Conservation (phyloP, 257 asterid genomes). For the Plantago ovata region DNA sequence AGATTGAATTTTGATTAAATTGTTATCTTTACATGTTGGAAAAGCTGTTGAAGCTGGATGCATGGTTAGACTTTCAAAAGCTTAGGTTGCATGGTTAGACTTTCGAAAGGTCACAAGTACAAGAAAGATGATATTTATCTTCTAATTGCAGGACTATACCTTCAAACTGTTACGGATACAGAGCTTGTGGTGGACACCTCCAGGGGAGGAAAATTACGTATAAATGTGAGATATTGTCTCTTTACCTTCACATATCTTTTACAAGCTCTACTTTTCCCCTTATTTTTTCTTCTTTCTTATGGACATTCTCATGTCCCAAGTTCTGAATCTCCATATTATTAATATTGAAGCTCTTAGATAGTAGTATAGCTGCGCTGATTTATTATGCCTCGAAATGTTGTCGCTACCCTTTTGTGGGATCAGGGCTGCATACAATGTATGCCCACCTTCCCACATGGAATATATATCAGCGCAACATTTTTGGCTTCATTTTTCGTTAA, state of each 20-base stretch:
- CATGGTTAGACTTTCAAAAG: no score
- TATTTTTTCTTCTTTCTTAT: neutral
- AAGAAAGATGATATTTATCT: constrained; percentile 11
- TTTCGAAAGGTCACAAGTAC: neutral
- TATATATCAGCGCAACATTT: no score
- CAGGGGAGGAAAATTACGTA: constrained; percentile 86
- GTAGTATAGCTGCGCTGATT: neutral
- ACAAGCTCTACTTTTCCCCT: no score
- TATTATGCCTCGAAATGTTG: neutral
- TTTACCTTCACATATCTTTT: neutral
- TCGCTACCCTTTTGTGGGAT: neutral
- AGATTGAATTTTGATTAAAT: no score
- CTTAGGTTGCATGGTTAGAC: no score
- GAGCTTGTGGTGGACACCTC: constrained; percentile 94
- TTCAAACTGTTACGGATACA: constrained; percentile 76
- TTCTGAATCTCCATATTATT: no score
- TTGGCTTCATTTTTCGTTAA: constrained; percentile 14
- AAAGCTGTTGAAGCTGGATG: no score
- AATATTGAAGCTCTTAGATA: neutral
- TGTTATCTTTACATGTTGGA: no score
- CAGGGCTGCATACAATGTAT: no score
- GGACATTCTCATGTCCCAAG: no score
- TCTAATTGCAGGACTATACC: constrained; percentile 76
- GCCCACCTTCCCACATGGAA: no score
- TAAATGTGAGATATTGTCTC: constrained; percentile 53